Base-by-base conservation (phyloP, 495 filamentous ascomycete genomes). In the Xylaria scruposa region DNA sequence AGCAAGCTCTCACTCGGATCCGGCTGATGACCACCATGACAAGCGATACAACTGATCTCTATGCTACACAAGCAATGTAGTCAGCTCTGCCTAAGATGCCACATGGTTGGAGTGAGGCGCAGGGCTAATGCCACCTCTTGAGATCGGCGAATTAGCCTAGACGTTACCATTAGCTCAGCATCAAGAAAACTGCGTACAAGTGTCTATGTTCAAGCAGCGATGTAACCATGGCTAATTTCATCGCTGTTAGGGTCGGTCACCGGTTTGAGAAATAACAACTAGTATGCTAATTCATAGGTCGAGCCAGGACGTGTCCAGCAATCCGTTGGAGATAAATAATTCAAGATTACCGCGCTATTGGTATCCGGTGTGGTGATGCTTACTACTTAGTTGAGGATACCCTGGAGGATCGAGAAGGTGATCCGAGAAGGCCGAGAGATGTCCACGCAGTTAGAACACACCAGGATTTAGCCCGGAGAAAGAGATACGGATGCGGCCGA, bases 351-450 rank as follows among this genome's bases (percentile, higher is more conserved):
- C 0, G 83, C 80, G 0, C 82, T 98, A 31, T 84, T 98, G 38
- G 67, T 91, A 1, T 31, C 94, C 1, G 94, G 95, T 73, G 85
- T 97, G 4, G 75, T 94, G 5, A 75, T 97, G 42, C 85, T 92
- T 3, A 87, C 85, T 33, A 77, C 96, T 42, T 94, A 93, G 78
- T 87, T 98, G 38, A 97, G 58, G 96, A 98, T 81, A 96, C 92
- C 26, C 81, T 97, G 24, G 90, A 96, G 71, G 90, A 91, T 87
- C 10, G 88, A 90, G 70, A 81, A 68, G 67, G 76, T 92, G 4
- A 93, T 90, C 7, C 88, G 9, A 79, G 92, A 49, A 84, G 89
- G 17, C 63, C 17, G 75, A 76, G 40, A 54, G 65, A 40, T 42
- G 77, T 19, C 69, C 75, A 88, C 71, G 82, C 89, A 73, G 77